Percentiles rank a stretch among this genome's conserved stretches.
These are phyloP conservation scores for Parachlorella kessleri DNA, from an alignment of 139 green algal species.

Conservation along the genomic window DNA sequence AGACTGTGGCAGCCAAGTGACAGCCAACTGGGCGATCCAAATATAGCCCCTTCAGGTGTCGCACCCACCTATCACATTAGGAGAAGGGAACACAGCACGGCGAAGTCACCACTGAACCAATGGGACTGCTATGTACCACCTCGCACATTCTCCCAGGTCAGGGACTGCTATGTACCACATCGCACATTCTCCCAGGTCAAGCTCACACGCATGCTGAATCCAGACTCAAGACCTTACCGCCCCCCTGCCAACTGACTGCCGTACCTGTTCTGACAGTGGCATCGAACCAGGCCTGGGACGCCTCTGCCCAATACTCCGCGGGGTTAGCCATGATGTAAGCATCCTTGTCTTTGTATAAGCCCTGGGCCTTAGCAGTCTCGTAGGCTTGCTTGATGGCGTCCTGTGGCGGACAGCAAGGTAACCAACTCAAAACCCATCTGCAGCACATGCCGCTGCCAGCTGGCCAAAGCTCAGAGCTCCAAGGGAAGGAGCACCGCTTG, in stretches of 20 bases:
- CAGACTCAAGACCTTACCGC: not conserved
- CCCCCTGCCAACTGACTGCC: not conserved
- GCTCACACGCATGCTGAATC: not conserved
- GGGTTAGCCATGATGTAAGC: conserved; percentile 62
- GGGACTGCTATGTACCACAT: no score
- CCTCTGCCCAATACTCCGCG: conserved; percentile 85
- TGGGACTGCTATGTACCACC: no score
- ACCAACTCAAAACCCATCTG: no score
- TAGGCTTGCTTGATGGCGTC: conserved; percentile 28
- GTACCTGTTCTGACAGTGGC: conserved; percentile 56
- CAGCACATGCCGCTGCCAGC: no score
- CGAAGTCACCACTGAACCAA: no score
- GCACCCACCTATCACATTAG: no score
- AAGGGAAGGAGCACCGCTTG: no score
- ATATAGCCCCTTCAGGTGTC: not conserved
- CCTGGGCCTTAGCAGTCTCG: conserved; percentile 1
- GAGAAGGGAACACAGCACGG: no score
- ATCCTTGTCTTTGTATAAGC: conserved; percentile 6
- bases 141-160: not conserved
- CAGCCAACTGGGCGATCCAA: not conserved
- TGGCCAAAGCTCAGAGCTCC: no score
- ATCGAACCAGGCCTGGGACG: conserved; percentile 73
- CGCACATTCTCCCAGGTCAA: not conserved
- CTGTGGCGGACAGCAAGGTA: no score
- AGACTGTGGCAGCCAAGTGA: no score